Conservation (phyloP, 352 stramenopile species). For the Globisporangium acanthophoron region DNA sequence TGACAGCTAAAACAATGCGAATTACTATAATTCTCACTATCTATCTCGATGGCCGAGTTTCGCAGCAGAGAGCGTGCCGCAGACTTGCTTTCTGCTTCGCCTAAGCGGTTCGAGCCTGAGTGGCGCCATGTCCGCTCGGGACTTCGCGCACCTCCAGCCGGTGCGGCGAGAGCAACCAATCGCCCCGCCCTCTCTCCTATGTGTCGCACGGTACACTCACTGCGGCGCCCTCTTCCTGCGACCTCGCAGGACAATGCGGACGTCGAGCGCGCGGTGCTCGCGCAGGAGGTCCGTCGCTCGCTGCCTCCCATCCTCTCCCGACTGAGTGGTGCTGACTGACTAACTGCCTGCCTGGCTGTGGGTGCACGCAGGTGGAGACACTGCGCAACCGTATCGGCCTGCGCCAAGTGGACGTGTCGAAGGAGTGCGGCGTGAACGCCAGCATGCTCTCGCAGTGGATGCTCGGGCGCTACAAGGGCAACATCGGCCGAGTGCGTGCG, state of each 20-base stretch:
- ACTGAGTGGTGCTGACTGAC: too few relatives aligned
- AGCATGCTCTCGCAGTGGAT: constrained; percentile 87
- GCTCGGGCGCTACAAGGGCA: constrained; percentile 81
- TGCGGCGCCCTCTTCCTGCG: background rate
- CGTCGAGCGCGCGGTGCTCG: constrained; percentile 75
- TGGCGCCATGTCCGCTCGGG: constrained; percentile 34
- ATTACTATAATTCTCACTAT: too few relatives aligned
- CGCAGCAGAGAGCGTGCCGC: too few relatives aligned
- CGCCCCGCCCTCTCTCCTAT: background rate
- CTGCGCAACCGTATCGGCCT: constrained; percentile 67
- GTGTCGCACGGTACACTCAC: background rate
- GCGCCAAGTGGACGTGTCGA: constrained; percentile 78
- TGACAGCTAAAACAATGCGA: too few relatives aligned
- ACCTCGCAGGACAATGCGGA: constrained; percentile 72
- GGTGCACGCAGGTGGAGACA: constrained; percentile 48
- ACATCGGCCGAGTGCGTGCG: constrained; percentile 58
- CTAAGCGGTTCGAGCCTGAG: background rate
- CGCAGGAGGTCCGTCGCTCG: constrained; percentile 44
- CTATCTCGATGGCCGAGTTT: too few relatives aligned
- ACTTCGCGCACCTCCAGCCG: constrained; percentile 77
- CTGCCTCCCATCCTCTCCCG: background rate
- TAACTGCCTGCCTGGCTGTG: background rate
- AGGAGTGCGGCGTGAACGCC: constrained; percentile 81
- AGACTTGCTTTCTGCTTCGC: background rate
- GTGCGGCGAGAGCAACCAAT: constrained; percentile 13